Evolutionary conservation across 257 asterid species (phyloP).

Genomic region (Penstemon davidsonii): DNA sequence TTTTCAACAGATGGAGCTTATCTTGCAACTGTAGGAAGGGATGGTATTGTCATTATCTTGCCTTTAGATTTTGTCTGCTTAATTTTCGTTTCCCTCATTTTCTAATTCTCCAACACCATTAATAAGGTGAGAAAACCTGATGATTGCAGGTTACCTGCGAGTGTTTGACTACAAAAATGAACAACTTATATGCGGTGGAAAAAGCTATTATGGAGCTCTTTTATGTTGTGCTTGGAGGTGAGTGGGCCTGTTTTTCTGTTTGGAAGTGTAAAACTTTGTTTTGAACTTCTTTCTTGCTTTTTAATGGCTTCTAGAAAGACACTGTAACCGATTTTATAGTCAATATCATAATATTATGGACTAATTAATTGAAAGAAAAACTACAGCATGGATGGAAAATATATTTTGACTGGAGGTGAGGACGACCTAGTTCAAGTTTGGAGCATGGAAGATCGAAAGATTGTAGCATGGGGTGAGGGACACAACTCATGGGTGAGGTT

Average conservation of each 20-base stretch:
- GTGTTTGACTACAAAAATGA: slow-evolving; percentile 90
- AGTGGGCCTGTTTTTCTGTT: slow-evolving; percentile 18
- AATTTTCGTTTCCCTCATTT: slow-evolving; percentile 3
- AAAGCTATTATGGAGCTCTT: slow-evolving; percentile 96
- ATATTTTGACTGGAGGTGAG: slow-evolving; percentile 98
- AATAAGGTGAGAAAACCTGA: slow-evolving; percentile 25
- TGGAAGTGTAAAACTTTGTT: not conserved
- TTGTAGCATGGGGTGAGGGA: slow-evolving; percentile 99
- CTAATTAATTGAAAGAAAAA: slow-evolving; percentile 45
- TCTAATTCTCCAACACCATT: slow-evolving; percentile 17
- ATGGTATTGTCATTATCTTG: slow-evolving; percentile 45
- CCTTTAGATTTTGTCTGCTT: slow-evolving; percentile 18
- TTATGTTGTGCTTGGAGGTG: slow-evolving; percentile 99
- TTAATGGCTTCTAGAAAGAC: not conserved
- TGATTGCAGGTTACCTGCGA: slow-evolving; percentile 77
- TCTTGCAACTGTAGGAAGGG: slow-evolving; percentile 77
- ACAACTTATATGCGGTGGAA: slow-evolving; percentile 90
- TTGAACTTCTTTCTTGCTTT: not conserved
- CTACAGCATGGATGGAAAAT: slow-evolving; percentile 93
- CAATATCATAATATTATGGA: slow-evolving; percentile 32
- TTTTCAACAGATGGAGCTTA: slow-evolving; percentile 64
- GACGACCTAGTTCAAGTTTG: slow-evolving; percentile 99
- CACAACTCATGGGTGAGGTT: slow-evolving; percentile 96
- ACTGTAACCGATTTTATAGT: slow-evolving; percentile 19
- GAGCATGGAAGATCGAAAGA: slow-evolving; percentile 96